phyloP scores from a whole-genome alignment of 176 grass and related monocot genomes.

The Musa schizocarpa region DNA sequence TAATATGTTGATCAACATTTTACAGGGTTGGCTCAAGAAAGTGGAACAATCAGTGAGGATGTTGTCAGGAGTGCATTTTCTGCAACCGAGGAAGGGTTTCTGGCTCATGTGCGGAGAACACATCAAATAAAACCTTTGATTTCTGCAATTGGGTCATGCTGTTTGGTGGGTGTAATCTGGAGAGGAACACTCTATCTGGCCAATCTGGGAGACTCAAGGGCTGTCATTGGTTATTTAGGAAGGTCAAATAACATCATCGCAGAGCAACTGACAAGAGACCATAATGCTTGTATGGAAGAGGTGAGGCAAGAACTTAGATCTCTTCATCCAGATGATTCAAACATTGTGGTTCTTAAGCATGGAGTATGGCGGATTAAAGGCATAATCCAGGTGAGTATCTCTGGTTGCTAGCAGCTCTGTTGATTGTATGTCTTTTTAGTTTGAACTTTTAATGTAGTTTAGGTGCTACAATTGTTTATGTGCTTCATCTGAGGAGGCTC shows the following conservation, averaged over 20 bases:
- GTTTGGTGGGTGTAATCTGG: slow-evolving; percentile 82
- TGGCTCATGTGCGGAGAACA: slow-evolving; percentile 77
- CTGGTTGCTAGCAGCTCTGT: neutral
- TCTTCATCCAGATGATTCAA: slow-evolving; percentile 90
- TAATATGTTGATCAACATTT: neutral
- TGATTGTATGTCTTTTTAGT: neutral
- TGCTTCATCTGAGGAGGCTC: too few relatives aligned
- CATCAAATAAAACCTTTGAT: slow-evolving; percentile 83
- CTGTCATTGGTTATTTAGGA: slow-evolving; percentile 58
- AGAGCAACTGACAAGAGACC: slow-evolving; percentile 85
- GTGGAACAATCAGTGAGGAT: slow-evolving; percentile 72
- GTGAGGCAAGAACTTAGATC: slow-evolving; percentile 76
- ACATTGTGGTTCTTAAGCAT: slow-evolving; percentile 92
- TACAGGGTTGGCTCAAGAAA: slow-evolving; percentile 63
- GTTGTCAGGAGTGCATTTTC: slow-evolving; percentile 78
- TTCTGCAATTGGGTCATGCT: slow-evolving; percentile 81
- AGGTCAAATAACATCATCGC: slow-evolving; percentile 57
- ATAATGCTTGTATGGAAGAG: slow-evolving; percentile 85
- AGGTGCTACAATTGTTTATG: neutral
- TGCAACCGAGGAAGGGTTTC: slow-evolving; percentile 83
- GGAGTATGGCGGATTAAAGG: slow-evolving; percentile 99
- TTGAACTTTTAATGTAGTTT: neutral
- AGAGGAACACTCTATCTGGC: slow-evolving; percentile 76
- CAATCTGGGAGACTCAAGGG: slow-evolving; percentile 88
- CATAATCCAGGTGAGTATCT: slow-evolving; percentile 67